Percentiles rank a stretch among this genome's conserved stretches.
Evolutionary conservation across 768 basidiomycete genomes (phyloP).

Genomic region (Boletellus ananas): DNA sequence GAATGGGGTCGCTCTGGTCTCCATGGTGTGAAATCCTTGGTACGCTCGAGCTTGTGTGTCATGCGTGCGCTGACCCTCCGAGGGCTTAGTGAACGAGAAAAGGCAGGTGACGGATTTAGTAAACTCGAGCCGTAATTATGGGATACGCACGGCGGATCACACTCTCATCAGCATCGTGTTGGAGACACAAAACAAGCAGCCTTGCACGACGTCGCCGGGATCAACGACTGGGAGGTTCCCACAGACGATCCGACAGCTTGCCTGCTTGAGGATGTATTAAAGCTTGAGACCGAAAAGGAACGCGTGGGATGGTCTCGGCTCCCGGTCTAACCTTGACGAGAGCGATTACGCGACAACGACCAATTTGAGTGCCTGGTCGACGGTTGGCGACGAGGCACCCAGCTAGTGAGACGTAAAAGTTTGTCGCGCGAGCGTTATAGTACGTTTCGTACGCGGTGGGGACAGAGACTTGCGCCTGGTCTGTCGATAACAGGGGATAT

Average conservation of each 20-base stretch:
- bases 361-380: background rate
- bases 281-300: background rate
- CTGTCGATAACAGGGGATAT: constrained; percentile 1
- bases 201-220: background rate
- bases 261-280: background rate
- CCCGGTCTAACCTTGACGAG: no score
- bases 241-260: no score
- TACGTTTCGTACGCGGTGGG: constrained; percentile 6
- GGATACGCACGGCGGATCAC: constrained; percentile 4
- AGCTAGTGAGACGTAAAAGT: constrained; percentile 1
- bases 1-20: background rate
- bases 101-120: background rate
- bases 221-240: background rate
- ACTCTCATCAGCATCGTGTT: constrained; percentile 2
- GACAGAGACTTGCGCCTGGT: constrained; percentile 1
- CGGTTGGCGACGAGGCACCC: background rate
- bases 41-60: background rate
- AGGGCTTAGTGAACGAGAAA: background rate
- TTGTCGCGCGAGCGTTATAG: background rate
- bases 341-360: no score
- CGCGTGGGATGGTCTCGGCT: background rate
- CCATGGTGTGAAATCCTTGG: background rate
- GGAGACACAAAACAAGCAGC: background rate
- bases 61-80: no score
- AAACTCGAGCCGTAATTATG: background rate